These are phyloP conservation scores for Russula earlei DNA, from an alignment of 768 basidiomycete species.

Conservation along the genomic window DNA sequence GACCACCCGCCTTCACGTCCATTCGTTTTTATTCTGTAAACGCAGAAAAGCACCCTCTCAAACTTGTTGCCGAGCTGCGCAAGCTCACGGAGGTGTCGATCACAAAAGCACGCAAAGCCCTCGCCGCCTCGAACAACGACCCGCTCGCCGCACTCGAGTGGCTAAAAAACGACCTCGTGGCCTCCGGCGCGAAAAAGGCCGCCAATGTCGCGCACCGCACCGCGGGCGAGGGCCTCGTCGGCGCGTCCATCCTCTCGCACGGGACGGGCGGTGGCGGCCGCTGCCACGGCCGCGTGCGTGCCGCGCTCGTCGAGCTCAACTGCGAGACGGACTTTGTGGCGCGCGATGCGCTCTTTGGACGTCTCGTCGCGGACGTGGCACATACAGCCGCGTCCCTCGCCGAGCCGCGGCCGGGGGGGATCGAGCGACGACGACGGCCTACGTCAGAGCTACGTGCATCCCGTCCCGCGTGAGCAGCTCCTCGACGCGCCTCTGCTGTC, in stretches of 20 bases:
- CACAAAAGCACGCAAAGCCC: conserved; percentile 81
- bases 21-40: conserved; percentile 45
- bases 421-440: too few relatives aligned
- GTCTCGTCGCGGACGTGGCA: conserved; percentile 69
- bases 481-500: conserved; percentile 62
- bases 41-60: conserved; percentile 49
- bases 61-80: conserved; percentile 79
- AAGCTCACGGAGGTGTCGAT: conserved; percentile 76
- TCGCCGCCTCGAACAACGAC: conserved; percentile 63
- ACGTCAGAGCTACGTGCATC: conserved; percentile 32
- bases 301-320: conserved; percentile 84
- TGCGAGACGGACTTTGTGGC: conserved; percentile 98
- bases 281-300: conserved; percentile 58
- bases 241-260: conserved; percentile 61
- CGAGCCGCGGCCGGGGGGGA: conserved; percentile 29
- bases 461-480: conserved; percentile 44
- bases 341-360: conserved; percentile 71
- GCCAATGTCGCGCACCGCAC: conserved; percentile 73
- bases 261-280: conserved; percentile 37
- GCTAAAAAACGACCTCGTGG: conserved; percentile 65
- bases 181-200: conserved; percentile 68
- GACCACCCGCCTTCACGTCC: conserved; percentile 3
- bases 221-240: conserved; percentile 72
- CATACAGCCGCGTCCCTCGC: conserved; percentile 72
- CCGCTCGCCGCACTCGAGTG: conserved; percentile 66